phyloP scores from a whole-genome alignment of 78 protist species.

The Isochrysis galbana region DNA sequence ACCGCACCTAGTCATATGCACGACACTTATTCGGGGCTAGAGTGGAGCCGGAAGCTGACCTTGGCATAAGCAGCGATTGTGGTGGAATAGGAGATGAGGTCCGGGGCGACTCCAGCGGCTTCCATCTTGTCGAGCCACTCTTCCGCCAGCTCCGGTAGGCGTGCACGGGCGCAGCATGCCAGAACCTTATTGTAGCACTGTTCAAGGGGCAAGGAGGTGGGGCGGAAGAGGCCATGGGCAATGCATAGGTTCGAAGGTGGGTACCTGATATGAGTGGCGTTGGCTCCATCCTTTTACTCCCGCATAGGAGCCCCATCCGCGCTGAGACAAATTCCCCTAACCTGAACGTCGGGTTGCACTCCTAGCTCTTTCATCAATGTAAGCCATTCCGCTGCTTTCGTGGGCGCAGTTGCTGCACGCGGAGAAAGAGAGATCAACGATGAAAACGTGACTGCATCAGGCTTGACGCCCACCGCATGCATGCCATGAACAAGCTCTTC shows the following conservation, averaged over 20 bases:
- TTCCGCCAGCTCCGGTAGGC: neutral
- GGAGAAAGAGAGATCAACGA: neutral
- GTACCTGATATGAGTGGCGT: no score
- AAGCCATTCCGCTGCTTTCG: neutral
- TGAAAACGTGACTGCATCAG: neutral
- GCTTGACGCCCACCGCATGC: neutral
- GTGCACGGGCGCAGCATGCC: neutral
- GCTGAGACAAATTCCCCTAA: no score
- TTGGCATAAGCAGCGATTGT: neutral
- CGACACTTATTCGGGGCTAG: no score
- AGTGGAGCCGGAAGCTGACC: no score
- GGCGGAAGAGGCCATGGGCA: no score
- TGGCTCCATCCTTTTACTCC: no score
- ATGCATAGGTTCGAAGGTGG: no score
- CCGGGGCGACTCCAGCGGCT: neutral
- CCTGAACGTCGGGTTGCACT: neutral
- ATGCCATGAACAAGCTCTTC: neutral
- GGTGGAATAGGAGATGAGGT: neutral
- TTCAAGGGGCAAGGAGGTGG: no score
- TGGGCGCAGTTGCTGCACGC: neutral
- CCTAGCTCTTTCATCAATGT: neutral
- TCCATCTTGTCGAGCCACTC: conserved; percentile 8
- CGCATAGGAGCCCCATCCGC: no score
- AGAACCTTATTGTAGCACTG: conserved; percentile 10
- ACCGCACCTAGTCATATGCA: no score